Conservation (phyloP, 352 stramenopile species). For the Globisporangium cystogenes region DNA sequence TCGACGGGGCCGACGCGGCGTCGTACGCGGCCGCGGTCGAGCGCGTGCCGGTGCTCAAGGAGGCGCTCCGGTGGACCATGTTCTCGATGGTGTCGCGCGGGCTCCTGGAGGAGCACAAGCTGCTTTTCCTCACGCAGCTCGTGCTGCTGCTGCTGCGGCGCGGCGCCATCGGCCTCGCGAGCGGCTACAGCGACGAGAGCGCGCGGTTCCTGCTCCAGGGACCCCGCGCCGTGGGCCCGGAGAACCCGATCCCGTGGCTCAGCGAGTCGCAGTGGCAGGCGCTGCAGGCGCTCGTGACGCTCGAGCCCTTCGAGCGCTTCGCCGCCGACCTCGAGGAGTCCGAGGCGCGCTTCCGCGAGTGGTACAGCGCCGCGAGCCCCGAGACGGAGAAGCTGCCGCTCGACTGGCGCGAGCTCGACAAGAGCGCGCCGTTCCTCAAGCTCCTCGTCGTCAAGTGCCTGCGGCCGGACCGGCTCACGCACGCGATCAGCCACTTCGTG, state of each 20-base stretch:
- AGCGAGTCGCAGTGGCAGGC: conserved; percentile 82
- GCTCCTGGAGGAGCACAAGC: conserved; percentile 90
- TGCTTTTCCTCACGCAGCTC: conserved; percentile 88
- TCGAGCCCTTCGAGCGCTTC: conserved; percentile 86
- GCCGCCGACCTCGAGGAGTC: conserved; percentile 86
- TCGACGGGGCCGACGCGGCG: no score
- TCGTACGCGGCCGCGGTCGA: conserved; percentile 37
- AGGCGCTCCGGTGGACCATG: conserved; percentile 80
- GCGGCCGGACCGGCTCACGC: conserved; percentile 91
- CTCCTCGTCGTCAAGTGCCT: conserved; percentile 93
- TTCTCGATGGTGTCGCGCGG: conserved; percentile 88
- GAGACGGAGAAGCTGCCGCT: conserved; percentile 89
- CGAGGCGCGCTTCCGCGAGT: conserved; percentile 88
- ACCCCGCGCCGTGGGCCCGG: conserved; percentile 46
- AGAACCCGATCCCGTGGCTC: conserved; percentile 84
- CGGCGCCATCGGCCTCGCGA: conserved; percentile 41
- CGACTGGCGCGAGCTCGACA: conserved; percentile 91
- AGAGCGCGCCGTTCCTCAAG: conserved; percentile 87
- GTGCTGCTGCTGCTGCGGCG: conserved; percentile 79
- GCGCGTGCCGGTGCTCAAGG: conserved; percentile 57
- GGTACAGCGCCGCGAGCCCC: conserved; percentile 84
- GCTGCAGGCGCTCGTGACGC: conserved; percentile 62
- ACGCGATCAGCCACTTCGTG: conserved; percentile 94
- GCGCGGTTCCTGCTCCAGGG: conserved; percentile 79
- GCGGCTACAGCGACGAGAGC: conserved; percentile 71